phyloP scores from a whole-genome alignment of 768 basidiomycete species.

The Tricholoma flavovirens region DNA sequence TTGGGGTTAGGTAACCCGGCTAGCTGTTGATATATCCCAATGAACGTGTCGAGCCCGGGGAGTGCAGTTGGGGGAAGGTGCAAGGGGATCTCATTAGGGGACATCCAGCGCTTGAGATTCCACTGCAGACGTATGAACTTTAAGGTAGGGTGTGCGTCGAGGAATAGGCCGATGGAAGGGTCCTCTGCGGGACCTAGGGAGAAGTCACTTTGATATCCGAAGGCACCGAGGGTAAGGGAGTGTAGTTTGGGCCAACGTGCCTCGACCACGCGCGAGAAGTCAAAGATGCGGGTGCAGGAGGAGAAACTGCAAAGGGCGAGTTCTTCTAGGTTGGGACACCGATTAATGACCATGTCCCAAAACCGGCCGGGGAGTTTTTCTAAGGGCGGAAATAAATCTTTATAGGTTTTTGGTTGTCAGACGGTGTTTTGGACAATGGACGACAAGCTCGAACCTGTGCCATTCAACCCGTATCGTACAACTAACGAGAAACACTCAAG shows the following conservation, averaged over 20 bases:
- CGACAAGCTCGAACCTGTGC: slow-evolving; percentile 23
- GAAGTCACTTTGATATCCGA: slow-evolving; percentile 44
- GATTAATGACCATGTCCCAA: slow-evolving; percentile 44
- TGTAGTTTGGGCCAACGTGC: slow-evolving; percentile 36
- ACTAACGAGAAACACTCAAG: slow-evolving; percentile 43
- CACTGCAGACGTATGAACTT: slow-evolving; percentile 41
- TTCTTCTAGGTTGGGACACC: slow-evolving; percentile 43
- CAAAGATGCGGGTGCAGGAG: slow-evolving; percentile 38
- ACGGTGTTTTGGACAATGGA: neutral
- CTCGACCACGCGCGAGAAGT: slow-evolving; percentile 34
- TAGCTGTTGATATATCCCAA: slow-evolving; percentile 45
- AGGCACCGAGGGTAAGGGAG: slow-evolving; percentile 43
- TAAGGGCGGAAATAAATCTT: slow-evolving; percentile 33
- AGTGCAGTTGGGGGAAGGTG: slow-evolving; percentile 24
- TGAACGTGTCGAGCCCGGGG: slow-evolving; percentile 35
- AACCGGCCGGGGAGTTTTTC: slow-evolving; percentile 36
- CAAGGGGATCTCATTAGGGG: slow-evolving; percentile 33
- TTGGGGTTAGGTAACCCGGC: slow-evolving; percentile 30
- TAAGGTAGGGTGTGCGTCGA: slow-evolving; percentile 32
- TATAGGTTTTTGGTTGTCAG: slow-evolving; percentile 2
- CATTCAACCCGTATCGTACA: slow-evolving; percentile 39
- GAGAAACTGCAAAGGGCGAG: slow-evolving; percentile 47
- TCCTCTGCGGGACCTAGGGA: slow-evolving; percentile 29
- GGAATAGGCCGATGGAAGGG: slow-evolving; percentile 27
- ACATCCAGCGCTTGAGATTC: slow-evolving; percentile 48